Evolutionary conservation across 768 basidiomycete species (phyloP).

Genomic region (Hericium rajendrae): DNA sequence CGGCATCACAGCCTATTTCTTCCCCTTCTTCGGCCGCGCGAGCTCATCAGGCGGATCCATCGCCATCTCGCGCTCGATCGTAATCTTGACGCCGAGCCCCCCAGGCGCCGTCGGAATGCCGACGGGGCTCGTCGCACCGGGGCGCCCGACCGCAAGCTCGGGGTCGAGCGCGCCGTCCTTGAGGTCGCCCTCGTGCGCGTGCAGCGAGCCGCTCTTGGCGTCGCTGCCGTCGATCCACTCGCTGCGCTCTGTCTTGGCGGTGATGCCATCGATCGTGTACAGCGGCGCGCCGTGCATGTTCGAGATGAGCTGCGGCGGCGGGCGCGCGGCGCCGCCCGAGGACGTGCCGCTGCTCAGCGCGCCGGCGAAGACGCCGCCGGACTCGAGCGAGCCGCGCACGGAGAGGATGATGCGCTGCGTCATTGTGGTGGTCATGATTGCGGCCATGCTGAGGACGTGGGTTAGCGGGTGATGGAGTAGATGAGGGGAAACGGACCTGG

Average conservation of each 20-base stretch:
- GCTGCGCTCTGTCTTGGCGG: conserved; percentile 8
- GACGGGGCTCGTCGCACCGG: neutral
- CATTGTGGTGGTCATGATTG: conserved; percentile 83
- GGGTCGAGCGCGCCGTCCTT: conserved; percentile 6
- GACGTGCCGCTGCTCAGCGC: conserved; percentile 23
- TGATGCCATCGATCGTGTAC: conserved; percentile 24
- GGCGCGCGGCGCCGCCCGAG: conserved; percentile 36
- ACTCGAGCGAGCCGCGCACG: conserved; percentile 64
- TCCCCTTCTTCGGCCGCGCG: neutral
- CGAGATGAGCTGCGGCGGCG: conserved; percentile 12
- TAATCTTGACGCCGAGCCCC: conserved; percentile 8
- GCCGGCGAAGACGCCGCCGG: conserved; percentile 61
- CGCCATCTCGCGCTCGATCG: conserved; percentile 11
- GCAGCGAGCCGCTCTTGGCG: conserved; percentile 3
- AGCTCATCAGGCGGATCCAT: conserved; percentile 2
- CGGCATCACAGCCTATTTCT: neutral
- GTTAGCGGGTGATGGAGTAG: neutral
- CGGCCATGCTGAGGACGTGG: conserved; percentile 56
- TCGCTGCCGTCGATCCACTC: conserved; percentile 9
- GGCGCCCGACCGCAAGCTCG: conserved; percentile 15
- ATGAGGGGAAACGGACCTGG: conserved; percentile 30
- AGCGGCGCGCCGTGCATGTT: conserved; percentile 15
- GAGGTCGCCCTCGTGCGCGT: neutral
- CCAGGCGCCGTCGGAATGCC: neutral
- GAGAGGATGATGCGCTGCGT: conserved; percentile 78